Evolutionary conservation across 441 rosid genomes (phyloP).

Genomic region (Jatropha multifida): DNA sequence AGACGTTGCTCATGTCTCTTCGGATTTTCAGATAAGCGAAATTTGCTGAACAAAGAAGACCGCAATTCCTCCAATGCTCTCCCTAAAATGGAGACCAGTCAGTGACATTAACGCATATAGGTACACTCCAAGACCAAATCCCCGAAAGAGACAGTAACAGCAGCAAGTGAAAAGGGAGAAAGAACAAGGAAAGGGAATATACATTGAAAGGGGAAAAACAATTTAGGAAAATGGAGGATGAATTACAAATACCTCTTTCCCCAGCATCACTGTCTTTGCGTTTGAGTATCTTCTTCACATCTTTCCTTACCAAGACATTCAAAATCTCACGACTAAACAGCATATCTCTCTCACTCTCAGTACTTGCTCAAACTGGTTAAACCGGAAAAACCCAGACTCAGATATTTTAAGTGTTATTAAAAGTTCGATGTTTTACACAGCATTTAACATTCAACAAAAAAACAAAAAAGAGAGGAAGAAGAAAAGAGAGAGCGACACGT

Average conservation of each 20-base stretch:
- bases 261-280: conserved; percentile 92
- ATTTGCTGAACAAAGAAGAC: conserved; percentile 62
- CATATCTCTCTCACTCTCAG: conserved; percentile 3
- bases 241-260: conserved; percentile 46
- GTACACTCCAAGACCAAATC: too few relatives aligned
- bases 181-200: too few relatives aligned
- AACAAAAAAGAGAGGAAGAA: not conserved
- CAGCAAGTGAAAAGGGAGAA: too few relatives aligned
- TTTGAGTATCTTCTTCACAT: conserved; percentile 74
- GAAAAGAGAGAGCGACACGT: not conserved
- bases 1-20: conserved; percentile 69
- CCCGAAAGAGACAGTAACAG: too few relatives aligned
- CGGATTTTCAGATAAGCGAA: conserved; percentile 62
- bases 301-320: conserved; percentile 55
- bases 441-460: too few relatives aligned
- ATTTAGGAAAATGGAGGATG: too few relatives aligned
- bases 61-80: conserved; percentile 77
- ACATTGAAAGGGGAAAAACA: too few relatives aligned
- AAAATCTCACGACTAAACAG: conserved; percentile 43
- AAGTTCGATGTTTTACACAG: too few relatives aligned
- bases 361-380: not conserved
- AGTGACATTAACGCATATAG: too few relatives aligned
- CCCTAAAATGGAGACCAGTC: conserved; percentile 36
- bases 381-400: too few relatives aligned
- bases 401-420: too few relatives aligned